Evolutionary conservation across 495 filamentous ascomycete species (phyloP).

Genomic region (Daldinia grandis): DNA sequence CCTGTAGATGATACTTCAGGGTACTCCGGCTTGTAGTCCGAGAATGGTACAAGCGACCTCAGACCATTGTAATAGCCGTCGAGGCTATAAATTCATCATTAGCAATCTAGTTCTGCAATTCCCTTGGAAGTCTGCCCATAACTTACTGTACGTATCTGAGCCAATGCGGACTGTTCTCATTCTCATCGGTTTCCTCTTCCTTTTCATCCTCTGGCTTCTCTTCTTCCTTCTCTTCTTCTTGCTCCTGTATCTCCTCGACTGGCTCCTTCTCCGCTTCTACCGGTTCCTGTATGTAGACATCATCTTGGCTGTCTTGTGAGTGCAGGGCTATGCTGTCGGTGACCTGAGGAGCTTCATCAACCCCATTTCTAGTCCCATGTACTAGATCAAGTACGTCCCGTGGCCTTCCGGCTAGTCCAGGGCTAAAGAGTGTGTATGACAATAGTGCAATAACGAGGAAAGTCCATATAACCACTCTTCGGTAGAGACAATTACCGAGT

Average conservation of each 20-base stretch:
- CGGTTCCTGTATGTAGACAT: conserved; percentile 9
- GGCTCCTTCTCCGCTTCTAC: conserved; percentile 2
- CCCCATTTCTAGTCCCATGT: conserved; percentile 28
- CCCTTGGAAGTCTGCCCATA: neutral
- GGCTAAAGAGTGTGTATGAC: conserved; percentile 42
- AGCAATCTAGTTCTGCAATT: conserved; percentile 3
- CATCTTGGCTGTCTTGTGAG: conserved; percentile 22
- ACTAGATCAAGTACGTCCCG: conserved; percentile 46
- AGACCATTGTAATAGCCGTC: conserved; percentile 84
- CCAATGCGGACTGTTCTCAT: conserved; percentile 48
- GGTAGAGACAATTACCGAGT: conserved; percentile 52
- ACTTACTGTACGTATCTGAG: conserved; percentile 56
- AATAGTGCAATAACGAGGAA: conserved; percentile 44
- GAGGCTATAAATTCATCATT: conserved; percentile 52
- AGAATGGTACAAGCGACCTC: conserved; percentile 67
- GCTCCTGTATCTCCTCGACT: conserved; percentile 17
- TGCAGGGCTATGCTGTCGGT: conserved; percentile 20
- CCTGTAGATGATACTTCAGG: conserved; percentile 58
- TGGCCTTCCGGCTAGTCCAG: conserved; percentile 23
- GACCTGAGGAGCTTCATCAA: conserved; percentile 1
- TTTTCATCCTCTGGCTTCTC: conserved; percentile 23
- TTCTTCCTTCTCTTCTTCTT: conserved; percentile 10
- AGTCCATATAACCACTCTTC: conserved; percentile 54
- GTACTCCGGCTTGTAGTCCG: conserved; percentile 77
- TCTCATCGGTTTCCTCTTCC: conserved; percentile 28